Conservation (phyloP, 2,329 filamentous ascomycete species). For the Fusarium compactum region DNA sequence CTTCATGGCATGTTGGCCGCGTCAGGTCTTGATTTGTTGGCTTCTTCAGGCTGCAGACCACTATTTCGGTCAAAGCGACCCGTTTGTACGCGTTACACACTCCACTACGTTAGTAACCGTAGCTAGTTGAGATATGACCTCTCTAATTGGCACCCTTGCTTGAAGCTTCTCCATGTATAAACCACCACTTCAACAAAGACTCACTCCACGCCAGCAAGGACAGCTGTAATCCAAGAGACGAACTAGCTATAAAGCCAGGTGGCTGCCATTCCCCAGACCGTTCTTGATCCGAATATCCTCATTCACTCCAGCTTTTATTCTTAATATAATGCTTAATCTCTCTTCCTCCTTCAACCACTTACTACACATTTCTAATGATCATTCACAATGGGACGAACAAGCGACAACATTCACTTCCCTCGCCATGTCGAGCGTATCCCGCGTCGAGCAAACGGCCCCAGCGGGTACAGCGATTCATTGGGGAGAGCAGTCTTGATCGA, state of each 20-base stretch:
- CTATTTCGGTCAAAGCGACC: slow-evolving; percentile 21
- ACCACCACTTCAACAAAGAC: slow-evolving; percentile 16
- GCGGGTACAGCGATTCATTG: slow-evolving; percentile 28
- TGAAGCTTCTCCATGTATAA: slow-evolving; percentile 30
- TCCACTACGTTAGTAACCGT: slow-evolving; percentile 22
- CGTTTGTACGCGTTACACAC: slow-evolving; percentile 16
- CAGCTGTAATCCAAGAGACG: slow-evolving; percentile 3
- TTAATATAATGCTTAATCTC: slow-evolving; percentile 12
- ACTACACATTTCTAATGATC: slow-evolving; percentile 7
- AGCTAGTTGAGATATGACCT: slow-evolving; percentile 23
- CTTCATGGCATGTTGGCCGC: slow-evolving; percentile 30
- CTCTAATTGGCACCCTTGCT: slow-evolving; percentile 23
- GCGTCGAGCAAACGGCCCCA: slow-evolving; percentile 22
- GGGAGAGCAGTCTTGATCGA: slow-evolving; percentile 38
- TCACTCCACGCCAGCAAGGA: slow-evolving; percentile 5
- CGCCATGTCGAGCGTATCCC: slow-evolving; percentile 33
- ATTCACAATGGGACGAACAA: slow-evolving; percentile 34
- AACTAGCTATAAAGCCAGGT: slow-evolving; percentile 15
- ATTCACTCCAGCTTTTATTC: slow-evolving; percentile 3
- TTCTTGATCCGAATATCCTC: not conserved
- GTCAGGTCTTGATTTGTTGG: slow-evolving; percentile 26
- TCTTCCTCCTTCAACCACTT: not conserved
- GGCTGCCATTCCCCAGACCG: not conserved
- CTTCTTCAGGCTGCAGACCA: slow-evolving; percentile 28
- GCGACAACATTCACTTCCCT: slow-evolving; percentile 36